phyloP scores from a whole-genome alignment of 768 basidiomycete species.

The Leccinum obscurum region DNA sequence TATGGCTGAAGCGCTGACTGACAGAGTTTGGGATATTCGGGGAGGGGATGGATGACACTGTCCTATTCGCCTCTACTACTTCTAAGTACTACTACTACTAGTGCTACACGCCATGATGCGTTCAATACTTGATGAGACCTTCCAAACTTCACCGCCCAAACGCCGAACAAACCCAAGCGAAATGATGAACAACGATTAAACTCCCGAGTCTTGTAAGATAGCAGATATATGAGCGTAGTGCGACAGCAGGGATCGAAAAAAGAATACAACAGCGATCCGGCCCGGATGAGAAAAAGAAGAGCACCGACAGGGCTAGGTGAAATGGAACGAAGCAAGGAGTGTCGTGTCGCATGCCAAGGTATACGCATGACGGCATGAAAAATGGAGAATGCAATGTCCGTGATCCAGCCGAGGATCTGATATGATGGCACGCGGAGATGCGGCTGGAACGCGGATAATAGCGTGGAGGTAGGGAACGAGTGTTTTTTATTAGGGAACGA shows the following conservation, averaged over 20 bases:
- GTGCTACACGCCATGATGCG: neutral
- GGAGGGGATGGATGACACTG: neutral
- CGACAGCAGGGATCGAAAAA: neutral
- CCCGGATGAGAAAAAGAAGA: neutral
- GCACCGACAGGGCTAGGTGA: neutral
- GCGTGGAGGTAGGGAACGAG: neutral
- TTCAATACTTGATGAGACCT: neutral
- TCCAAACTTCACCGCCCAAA: neutral
- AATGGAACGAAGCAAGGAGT: neutral
- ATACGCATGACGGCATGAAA: neutral
- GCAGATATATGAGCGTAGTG: neutral
- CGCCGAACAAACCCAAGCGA: neutral
- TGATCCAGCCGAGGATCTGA: neutral
- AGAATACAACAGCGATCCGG: neutral
- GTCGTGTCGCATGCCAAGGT: neutral
- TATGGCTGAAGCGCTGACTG: neutral
- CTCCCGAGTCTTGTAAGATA: neutral
- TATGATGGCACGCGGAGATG: neutral
- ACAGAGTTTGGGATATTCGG: neutral
- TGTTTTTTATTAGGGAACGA: neutral
- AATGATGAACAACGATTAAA: neutral
- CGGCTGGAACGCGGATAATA: neutral
- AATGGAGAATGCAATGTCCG: neutral
- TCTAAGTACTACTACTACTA: neutral
- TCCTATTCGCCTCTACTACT: neutral